Base-by-base conservation (phyloP, 2,329 filamentous ascomycete genomes). In the Alternaria sp. region DNA sequence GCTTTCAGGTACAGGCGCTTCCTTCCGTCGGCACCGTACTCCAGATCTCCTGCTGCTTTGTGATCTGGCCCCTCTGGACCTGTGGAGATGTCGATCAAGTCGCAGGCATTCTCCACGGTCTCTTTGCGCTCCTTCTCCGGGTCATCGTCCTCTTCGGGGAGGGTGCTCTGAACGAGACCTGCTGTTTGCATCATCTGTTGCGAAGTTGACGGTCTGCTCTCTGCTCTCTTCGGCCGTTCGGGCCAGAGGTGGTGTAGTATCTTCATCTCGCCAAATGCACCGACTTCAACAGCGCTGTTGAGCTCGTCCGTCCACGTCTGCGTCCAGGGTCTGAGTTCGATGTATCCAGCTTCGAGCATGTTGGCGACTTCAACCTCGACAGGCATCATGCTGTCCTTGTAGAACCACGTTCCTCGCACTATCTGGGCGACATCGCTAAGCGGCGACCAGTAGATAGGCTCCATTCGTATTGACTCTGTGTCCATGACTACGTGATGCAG, bases 381-480 rank as follows among this genome's bases (percentile, higher is more conserved):
- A 0, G 96, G 96, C 62, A 92, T 84, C 93, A 98, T 97, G 1
- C 91, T 95, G 75, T 97, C 94, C 82, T 91, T 91, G 80, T 98
- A 98, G 78, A 99, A 99, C 96, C 96, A 99, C 0, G 95, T 98
- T 1, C 92, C 93, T 68, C 96, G 87, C 61, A 91, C 86, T 2
- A 98, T 93, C 36, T 89, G 85, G 7, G 93, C 91, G 30, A 96
- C 87, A 74, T 98, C 96, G 72, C 97, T 93, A 30, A 98, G 87
- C 8, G 96, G 95, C 17, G 91, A 94, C 96, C 96, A 99, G 77
- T 99, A 99, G 63, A 98, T 97, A 0, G 96, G 96, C 78, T 94
- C 93, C 93, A 99, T 97, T 74, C 92, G 86, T 66, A 76, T 74
- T 7, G 74, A 75, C 45, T 77, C 74, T 10, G 71, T 87, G 21